Base-by-base conservation (phyloP, 257 asterid species). In the Misopates orontium region DNA sequence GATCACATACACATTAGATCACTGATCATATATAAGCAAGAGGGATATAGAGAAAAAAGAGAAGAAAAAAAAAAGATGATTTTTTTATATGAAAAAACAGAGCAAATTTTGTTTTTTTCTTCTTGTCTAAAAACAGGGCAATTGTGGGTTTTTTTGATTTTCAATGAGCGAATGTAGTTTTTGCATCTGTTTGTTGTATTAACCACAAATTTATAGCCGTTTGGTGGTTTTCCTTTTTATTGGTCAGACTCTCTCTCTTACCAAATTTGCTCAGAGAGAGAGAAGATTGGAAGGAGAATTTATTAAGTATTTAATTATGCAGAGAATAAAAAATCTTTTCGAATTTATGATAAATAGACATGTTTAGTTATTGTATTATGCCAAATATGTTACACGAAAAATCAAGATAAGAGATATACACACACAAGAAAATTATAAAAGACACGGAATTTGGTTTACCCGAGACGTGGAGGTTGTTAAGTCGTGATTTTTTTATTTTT, bases 241-340 rank as follows among this genome's bases (percentile, higher is more conserved):
- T 36, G 15, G 36, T 60, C 45, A 2, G 4, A 28, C 39, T 62
- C 28, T 66, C 74, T 65, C 76, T 67, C 71, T 61, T 72, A 53
- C 55, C 56, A 56, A 60, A 25, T 53, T 36, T 53, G 22, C 24
- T 15, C 67, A 39, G 63, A 57, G 69, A 44, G 73, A 54, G 72
- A 50, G 24, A 50, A 19, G 71, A 66, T 71, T 45, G 62, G 63
- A 57, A 69, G 40, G 9, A 60, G 44, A 44, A 16, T 40, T 39
- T 56, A 51, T n/a, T n/a, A n/a, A n/a, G n/a, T n/a, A n/a, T n/a
- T n/a, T n/a, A n/a, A n/a, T 28, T 28, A 28, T 28, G 36, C 36
- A 28, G 36, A 28, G n/a, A n/a, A n/a, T n/a, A n/a, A 28, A 28
- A 28, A 7, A 28, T 2, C 36, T 28, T 28, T 28, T 28, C 36